Percentiles rank a stretch among this genome's conserved stretches.
phyloP scores from a whole-genome alignment of 345 rosid species.

The Eucalyptus microcorys region DNA sequence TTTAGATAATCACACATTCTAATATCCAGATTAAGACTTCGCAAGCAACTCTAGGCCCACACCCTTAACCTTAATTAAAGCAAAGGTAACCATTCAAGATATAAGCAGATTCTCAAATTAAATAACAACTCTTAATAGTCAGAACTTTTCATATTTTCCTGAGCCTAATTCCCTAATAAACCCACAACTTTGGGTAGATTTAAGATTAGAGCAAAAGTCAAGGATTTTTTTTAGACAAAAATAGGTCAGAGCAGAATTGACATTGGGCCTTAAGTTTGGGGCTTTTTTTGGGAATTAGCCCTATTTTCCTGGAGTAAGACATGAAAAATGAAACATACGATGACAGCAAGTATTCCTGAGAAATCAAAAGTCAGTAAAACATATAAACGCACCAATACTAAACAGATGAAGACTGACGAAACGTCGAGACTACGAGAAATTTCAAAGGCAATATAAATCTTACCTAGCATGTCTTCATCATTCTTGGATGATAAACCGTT shows the following conservation, averaged over 20 bases:
- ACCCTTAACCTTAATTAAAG: background rate
- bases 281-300: background rate
- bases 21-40: background rate
- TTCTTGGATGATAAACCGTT: slow-evolving; percentile 76
- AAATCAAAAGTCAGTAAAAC: background rate
- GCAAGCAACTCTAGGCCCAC: background rate
- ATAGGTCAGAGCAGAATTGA: background rate
- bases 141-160: background rate
- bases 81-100: background rate
- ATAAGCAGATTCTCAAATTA: background rate
- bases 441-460: background rate
- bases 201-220: background rate
- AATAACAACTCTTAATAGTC: background rate
- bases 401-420: background rate
- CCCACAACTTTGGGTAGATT: background rate
- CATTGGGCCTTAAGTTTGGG: background rate
- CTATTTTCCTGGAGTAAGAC: background rate
- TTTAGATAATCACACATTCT: background rate
- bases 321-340: background rate
- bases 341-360: background rate
- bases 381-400: background rate
- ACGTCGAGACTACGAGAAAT: background rate
- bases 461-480: slow-evolving; percentile 78
- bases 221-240: background rate
- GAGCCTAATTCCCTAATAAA: background rate